Percentiles rank a stretch among this genome's conserved stretches.
Evolutionary conservation across 225 moss, liverwort and hornwort genomes (phyloP).

Genomic region (Thuidium tamariscinum): DNA sequence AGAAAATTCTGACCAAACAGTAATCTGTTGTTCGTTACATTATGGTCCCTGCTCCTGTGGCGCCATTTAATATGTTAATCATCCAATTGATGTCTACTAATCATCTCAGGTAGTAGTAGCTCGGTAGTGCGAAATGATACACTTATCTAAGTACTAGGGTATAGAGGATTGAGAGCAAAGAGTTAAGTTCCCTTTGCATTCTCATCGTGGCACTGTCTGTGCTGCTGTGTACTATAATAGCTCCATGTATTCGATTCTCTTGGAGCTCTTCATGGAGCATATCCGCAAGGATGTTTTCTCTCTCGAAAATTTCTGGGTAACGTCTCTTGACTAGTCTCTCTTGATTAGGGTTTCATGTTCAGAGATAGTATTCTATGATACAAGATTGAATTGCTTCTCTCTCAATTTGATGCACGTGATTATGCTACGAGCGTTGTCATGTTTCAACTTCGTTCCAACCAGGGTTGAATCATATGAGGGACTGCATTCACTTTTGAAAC

Average conservation of each 20-base stretch:
- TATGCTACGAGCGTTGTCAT: neutral
- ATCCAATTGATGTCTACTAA: neutral
- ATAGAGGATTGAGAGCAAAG: constrained; percentile 22
- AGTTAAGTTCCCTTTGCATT: neutral
- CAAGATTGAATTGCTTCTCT: neutral
- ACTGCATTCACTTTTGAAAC: no score
- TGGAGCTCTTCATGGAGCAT: constrained; percentile 5
- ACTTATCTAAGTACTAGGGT: neutral
- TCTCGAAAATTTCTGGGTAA: neutral
- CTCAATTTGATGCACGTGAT: neutral
- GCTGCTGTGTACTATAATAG: constrained; percentile 17
- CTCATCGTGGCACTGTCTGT: constrained; percentile 3
- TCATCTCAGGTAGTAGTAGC: neutral
- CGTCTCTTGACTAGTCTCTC: neutral
- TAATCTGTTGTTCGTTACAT: neutral
- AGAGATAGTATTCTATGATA: neutral
- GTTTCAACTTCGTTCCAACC: neutral
- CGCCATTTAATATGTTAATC: neutral
- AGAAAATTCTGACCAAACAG: neutral
- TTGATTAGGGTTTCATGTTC: neutral
- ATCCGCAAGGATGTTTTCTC: constrained; percentile 18
- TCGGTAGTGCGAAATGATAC: neutral
- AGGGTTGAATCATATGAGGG: neutral
- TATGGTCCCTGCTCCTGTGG: neutral
- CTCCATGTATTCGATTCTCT: constrained; percentile 11